These are phyloP conservation scores for Suhomyces guaymorum DNA, from an alignment of 1,139 yeast genomes.

Conservation along the genomic window DNA sequence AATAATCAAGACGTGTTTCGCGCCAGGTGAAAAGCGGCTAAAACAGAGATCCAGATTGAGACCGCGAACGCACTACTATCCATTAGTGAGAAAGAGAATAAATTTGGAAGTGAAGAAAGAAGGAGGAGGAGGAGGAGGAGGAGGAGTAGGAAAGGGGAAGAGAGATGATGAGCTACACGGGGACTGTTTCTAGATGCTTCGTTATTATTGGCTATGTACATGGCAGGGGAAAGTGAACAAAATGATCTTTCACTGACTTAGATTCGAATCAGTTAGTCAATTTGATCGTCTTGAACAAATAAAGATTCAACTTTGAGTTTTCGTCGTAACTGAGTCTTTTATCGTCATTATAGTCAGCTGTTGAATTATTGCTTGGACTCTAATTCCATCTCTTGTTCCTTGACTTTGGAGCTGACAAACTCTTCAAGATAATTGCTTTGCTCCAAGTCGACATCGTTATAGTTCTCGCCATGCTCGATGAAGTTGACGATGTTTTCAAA, in stretches of 20 bases:
- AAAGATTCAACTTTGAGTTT: no score
- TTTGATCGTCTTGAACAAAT: no score
- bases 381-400: slow-evolving; percentile 11
- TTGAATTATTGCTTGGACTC: slow-evolving; percentile 1
- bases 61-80: no score
- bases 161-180: no score
- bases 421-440: slow-evolving; percentile 47
- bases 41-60: no score
- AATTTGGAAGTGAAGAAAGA: no score
- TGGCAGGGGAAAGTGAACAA: background rate
- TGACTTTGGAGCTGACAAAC: slow-evolving; percentile 31
- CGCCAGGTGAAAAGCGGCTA: slow-evolving; percentile 1
- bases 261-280: background rate
- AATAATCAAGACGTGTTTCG: slow-evolving; percentile 6
- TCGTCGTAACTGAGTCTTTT: no score
- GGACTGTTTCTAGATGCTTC: no score
- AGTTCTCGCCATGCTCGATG: slow-evolving; percentile 66
- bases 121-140: no score
- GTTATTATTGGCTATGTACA: slow-evolving; percentile 1
- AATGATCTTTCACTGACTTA: background rate
- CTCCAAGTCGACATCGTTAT: slow-evolving; percentile 42
- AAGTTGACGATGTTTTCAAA: slow-evolving; percentile 73
- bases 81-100: no score
- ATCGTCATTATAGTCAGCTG: no score
- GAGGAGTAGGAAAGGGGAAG: no score